Conservation (phyloP, 2,329 filamentous ascomycete genomes). For the Penicillium nordicum region DNA sequence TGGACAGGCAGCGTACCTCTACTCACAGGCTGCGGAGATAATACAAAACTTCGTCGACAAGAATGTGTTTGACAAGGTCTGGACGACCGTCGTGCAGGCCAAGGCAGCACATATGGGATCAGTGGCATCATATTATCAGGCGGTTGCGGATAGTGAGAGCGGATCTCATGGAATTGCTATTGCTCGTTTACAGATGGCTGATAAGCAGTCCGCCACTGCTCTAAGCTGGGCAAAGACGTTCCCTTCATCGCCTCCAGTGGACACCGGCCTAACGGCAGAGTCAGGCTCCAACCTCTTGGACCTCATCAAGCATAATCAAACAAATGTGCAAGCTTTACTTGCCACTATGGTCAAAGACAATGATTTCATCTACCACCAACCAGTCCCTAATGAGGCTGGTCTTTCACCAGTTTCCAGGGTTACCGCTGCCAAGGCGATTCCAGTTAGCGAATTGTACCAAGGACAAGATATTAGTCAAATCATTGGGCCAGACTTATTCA, state of each 20-base stretch:
- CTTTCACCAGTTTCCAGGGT: slow-evolving; percentile 81
- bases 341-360: slow-evolving; percentile 81
- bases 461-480: slow-evolving; percentile 96
- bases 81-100: slow-evolving; percentile 67
- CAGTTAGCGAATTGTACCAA: slow-evolving; percentile 92
- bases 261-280: slow-evolving; percentile 79
- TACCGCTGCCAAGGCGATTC: slow-evolving; percentile 93
- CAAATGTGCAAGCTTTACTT: slow-evolving; percentile 77
- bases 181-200: slow-evolving; percentile 75
- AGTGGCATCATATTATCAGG: slow-evolving; percentile 90
- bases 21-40: slow-evolving; percentile 81
- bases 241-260: slow-evolving; percentile 72
- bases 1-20: slow-evolving; percentile 84
- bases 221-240: slow-evolving; percentile 73
- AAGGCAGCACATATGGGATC: slow-evolving; percentile 83
- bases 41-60: slow-evolving; percentile 89
- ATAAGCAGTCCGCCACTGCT: slow-evolving; percentile 74
- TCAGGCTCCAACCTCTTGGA: slow-evolving; percentile 71
- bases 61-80: slow-evolving; percentile 90
- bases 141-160: slow-evolving; percentile 82
- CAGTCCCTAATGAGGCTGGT: slow-evolving; percentile 79
- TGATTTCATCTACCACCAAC: slow-evolving; percentile 96
- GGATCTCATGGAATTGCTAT: slow-evolving; percentile 84
- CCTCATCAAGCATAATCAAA: slow-evolving; percentile 75
- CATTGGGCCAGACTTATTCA: slow-evolving; percentile 93